Evolutionary conservation across 2,329 filamentous ascomycete genomes (phyloP).

Genomic region (Geosmithia flava): DNA sequence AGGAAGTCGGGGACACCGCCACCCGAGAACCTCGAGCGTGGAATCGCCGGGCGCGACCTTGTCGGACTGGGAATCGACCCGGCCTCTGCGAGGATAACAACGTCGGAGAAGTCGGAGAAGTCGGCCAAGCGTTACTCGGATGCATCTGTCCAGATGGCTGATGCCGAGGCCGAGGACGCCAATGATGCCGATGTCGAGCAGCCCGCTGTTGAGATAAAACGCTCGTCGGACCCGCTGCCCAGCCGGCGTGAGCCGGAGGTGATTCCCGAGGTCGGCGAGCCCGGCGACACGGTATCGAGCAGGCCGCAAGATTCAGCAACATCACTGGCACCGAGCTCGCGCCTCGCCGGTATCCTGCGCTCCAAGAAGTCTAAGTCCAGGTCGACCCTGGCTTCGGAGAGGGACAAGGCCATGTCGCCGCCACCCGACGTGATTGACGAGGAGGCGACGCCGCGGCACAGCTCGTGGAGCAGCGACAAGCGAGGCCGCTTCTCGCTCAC

Average conservation of each 20-base stretch:
- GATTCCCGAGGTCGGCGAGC: not conserved
- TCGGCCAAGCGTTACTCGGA: slow-evolving; percentile 17
- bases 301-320: slow-evolving; percentile 2
- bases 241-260: not conserved
- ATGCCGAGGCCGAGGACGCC: slow-evolving; percentile 10
- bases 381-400: slow-evolving; percentile 30
- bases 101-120: slow-evolving; percentile 23
- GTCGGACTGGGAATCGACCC: slow-evolving; percentile 44
- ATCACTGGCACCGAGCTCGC: slow-evolving; percentile 12
- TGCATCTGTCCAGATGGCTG: slow-evolving; percentile 10
- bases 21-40: slow-evolving; percentile 45
- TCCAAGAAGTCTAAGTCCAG: slow-evolving; percentile 35
- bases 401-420: slow-evolving; percentile 22
- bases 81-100: slow-evolving; percentile 42
- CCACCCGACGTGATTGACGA: slow-evolving; percentile 28
- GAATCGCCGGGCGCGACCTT: slow-evolving; percentile 45
- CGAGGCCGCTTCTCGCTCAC: slow-evolving; percentile 45
- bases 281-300: not conserved
- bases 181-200: slow-evolving; percentile 9
- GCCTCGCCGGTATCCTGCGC: slow-evolving; percentile 25
- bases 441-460: slow-evolving; percentile 36
- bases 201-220: slow-evolving; percentile 3
- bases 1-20: slow-evolving; percentile 35
- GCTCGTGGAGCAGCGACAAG: slow-evolving; percentile 39
- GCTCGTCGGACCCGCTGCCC: not conserved